Percentiles rank a stretch among this genome's conserved stretches.
Conservation (phyloP, 73 alveolate species). For the Loxodes magnus region DNA sequence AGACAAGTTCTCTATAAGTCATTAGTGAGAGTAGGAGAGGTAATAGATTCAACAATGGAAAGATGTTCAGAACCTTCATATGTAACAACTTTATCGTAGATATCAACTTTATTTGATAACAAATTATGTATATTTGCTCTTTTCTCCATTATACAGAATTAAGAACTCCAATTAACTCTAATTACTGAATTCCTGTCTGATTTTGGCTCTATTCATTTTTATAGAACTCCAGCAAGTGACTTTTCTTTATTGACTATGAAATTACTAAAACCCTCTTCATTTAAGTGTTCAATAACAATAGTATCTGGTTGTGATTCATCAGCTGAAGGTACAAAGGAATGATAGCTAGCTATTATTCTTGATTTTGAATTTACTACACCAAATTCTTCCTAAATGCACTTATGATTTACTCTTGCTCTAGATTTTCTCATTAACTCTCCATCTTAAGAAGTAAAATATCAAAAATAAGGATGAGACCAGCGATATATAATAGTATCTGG, state of each 20-base stretch:
- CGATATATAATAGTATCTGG: conserved; percentile 70
- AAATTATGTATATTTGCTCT: conserved; percentile 54
- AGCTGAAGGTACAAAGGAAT: not conserved
- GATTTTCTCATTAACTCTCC: conserved; percentile 67
- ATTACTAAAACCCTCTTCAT: conserved; percentile 36
- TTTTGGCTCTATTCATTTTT: conserved; percentile 66
- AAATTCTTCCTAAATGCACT: conserved; percentile 55
- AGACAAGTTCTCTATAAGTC: conserved; percentile 60
- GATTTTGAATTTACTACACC: no score
- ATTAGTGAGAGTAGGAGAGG: conserved; percentile 69
- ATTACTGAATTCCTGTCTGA: conserved; percentile 50
- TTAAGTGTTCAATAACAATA: conserved; percentile 59
- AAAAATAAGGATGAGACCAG: conserved; percentile 71
- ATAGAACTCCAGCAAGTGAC: conserved; percentile 52
- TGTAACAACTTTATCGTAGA: conserved; percentile 56
- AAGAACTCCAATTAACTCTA: conserved; percentile 70
- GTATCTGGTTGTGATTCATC: conserved; percentile 10
- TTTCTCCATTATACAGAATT: conserved; percentile 55
- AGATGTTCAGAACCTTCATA: conserved; percentile 76
- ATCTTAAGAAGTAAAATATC: conserved; percentile 63
- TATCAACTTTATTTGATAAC: conserved; percentile 35
- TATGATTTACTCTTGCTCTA: conserved; percentile 48
- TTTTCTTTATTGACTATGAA: conserved; percentile 57
- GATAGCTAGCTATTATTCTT: not conserved
- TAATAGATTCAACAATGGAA: conserved; percentile 48